These are phyloP conservation scores for Triticum turgidum DNA, from an alignment of 176 grass and related monocot genomes.

Conservation along the genomic window DNA sequence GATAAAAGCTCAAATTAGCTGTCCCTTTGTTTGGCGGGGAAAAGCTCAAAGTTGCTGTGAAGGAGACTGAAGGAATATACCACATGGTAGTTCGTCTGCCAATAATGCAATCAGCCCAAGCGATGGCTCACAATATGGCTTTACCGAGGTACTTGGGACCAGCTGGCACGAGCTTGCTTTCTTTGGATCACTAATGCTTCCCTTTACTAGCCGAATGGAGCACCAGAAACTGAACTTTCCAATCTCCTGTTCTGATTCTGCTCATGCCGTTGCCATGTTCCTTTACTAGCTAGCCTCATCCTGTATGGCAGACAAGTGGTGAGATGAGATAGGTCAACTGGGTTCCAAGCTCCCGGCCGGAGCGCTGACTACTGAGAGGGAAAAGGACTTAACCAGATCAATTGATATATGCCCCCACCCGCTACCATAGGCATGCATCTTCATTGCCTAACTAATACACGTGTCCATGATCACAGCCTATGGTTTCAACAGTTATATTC, in stretches of 20 bases:
- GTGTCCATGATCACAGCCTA: background rate
- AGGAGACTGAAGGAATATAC: background rate
- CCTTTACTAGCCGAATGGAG: background rate
- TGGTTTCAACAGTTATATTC: slow-evolving; percentile 2
- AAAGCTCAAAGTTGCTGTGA: background rate
- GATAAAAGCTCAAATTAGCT: background rate
- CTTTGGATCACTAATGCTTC: background rate
- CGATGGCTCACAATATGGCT: too few species aligned
- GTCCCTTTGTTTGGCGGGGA: background rate
- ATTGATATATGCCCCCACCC: too few species aligned
- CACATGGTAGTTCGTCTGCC: background rate
- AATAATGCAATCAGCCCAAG: background rate
- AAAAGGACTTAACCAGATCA: too few species aligned
- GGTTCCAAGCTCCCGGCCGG: background rate
- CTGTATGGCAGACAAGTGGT: background rate
- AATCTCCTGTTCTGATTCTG: background rate
- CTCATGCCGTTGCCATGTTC: background rate
- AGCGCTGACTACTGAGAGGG: background rate
- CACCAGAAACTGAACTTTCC: background rate
- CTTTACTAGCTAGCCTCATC: too few species aligned
- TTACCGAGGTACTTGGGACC: background rate
- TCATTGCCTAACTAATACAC: background rate
- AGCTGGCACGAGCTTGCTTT: background rate
- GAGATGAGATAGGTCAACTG: background rate
- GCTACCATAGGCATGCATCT: background rate